Base-by-base conservation (phyloP, 1,139 yeast species). In the Pichia sorboxylosa region DNA sequence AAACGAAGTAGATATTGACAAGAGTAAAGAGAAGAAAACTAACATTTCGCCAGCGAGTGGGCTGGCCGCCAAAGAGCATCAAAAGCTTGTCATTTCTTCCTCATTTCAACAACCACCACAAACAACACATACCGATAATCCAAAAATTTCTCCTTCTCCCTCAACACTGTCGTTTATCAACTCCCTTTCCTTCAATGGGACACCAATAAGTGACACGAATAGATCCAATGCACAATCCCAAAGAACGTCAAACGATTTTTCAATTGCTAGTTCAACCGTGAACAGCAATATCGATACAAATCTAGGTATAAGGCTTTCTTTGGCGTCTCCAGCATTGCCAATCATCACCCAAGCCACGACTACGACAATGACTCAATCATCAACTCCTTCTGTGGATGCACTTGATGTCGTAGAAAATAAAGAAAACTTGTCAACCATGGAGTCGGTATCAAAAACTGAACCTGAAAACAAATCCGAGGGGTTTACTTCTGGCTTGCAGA, bases 301-400 rank as follows among this genome's bases (percentile, higher is more conserved):
- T 29, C 55, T 55, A 2, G 41, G 48, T 26, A 40, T 39, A 20
- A 42, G 47, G 30, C 39, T 53, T 15, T 40, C 50, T 14, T 34
- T 51, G 8, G 55, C 55, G 3, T 42, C 54, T 2, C 55, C 57
- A 10, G 58, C 58, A 1, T 35, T 53, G 17, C 58, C 58, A 8
- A 50, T 52, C 6, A 52, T 53, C 2, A 52, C 58, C 2, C 53
- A 50, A 26, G 54, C 57, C 11, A 52, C 57, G 1, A 52, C 57
- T 2, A 47, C 51, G 13, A 50, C 49, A 2, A 47, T 48, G 14
- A 37, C 48, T n/a, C n/a, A n/a, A n/a, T n/a, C n/a, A n/a, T n/a
- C n/a, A n/a, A n/a, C n/a, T n/a, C n/a, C n/a, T n/a, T n/a, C n/a
- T n/a, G n/a, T n/a, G n/a, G n/a, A n/a, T n/a, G n/a, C n/a, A n/a